Base-by-base conservation (phyloP, 495 filamentous ascomycete genomes). In the Aspergillus bridgeri region DNA sequence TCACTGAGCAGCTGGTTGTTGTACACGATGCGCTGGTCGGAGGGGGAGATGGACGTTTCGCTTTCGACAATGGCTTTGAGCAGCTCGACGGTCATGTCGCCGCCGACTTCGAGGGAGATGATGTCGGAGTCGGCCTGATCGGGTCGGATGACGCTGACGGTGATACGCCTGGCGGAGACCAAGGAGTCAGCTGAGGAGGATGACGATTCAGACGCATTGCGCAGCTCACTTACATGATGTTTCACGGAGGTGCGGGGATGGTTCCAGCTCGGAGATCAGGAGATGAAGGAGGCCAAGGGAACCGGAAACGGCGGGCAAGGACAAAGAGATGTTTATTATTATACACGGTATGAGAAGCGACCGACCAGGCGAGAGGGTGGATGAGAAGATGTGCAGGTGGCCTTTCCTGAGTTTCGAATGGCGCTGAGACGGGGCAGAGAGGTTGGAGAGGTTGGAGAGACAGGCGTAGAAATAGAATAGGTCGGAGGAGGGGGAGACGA, bases 1-100 rank as follows among this genome's bases (percentile, higher is more conserved):
- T 91, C 86, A 47, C 71, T 77, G 50, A 98, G 85, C 21, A 94
- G 83, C 46, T 85, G 83, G 56, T 92, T 92, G 67, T 98, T 96
- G 76, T 92, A 91, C 71, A 92, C 94, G 65, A 97, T 82, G 64
- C 73, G 70, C 60, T 82, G 80, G 25, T 70, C 64, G 57, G 65
- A 52, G 5, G 78, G 71, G 20, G 78, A 70, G 25, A 87, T 78
- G 61, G 67, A 64, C 42, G 83, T 84, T 70, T 87, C 86, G 64
- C 77, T 82, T 65, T 85, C 73, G 62, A 98, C 87, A 67, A 90
- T 88, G 65, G 84, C 88, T 73, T 96, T 96, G 53, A 98, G 83
- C 48, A 89, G 88, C 63, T 85, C 86, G 54, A 97, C 69, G n/a
- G 88, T 91, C 82, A 94, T 91, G 64, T 88, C 89, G 43, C 85